Evolutionary conservation across 768 basidiomycete species (phyloP), one percentile per base, ranked within the genome.

Genomic region (Pleurotus pulmonarius): DNA sequence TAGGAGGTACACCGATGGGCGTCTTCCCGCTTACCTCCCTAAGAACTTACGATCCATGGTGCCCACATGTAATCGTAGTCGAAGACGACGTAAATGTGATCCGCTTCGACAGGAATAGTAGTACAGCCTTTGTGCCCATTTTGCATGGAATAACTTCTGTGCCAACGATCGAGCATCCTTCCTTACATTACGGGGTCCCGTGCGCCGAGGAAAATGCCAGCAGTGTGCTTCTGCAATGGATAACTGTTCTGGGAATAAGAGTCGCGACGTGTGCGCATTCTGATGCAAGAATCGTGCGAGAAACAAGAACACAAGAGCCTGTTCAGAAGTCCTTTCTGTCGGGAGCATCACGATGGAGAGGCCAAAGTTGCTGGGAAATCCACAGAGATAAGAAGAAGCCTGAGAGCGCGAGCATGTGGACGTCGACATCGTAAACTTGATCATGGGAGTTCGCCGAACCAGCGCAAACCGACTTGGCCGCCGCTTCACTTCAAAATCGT

Each of bases 381-480:
- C 11, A 38, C 5, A 41, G 22, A 53, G 51, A 53, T 53, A 53
- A 53, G 51, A 24, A 40, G 20, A 29, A 37, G 37, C 51, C 51
- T 53, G 51, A 53, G 51, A 53, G 39, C 38, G 12, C 5, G 51
- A 53, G 51, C 51, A 53, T 53, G 51, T 53, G 51, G 51, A 9
- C 51, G 25, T 39, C 41, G 20, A 40, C 51, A 53, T 41, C 16
- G 26, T 15, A 38, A 24, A 53, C 22, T 53, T 38, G 51, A 25
- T 37, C 51, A 53, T 53, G 51, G 51, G 51, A 53, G 51, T 20
- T 34, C 29, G 29, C 29, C 29, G 29, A 9, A 29, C 29, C 29
- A 29, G 29, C 29, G 9, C 29, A 29, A 29, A 29, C 29, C 29
- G 29, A 29, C 29, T 29, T 29, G 8, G 29, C 29, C 20, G 20